Conservation (phyloP, 805 yeast genomes). For the Grigorovia transvaalensis region DNA sequence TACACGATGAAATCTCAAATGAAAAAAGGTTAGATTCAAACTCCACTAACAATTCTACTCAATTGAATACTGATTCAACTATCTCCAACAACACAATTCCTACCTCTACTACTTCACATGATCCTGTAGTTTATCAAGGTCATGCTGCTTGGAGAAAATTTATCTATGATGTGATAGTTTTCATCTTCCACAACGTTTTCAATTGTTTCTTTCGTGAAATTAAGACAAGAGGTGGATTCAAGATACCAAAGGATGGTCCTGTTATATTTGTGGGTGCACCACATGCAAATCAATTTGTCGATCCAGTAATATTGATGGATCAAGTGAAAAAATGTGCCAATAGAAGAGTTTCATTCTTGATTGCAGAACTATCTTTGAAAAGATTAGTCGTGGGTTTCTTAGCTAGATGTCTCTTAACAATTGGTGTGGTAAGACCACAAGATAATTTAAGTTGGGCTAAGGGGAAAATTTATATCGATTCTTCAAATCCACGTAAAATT, state of each 20-base stretch:
- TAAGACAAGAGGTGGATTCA: conserved; percentile 76
- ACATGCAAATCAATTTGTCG: conserved; percentile 86
- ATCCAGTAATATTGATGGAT: conserved; percentile 68
- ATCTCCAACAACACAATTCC: not conserved
- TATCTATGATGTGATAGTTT: conserved; percentile 42
- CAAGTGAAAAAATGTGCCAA: conserved; percentile 35
- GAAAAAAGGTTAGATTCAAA: no score
- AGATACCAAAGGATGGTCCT: conserved; percentile 63
- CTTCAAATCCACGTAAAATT: conserved; percentile 39
- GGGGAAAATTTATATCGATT: conserved; percentile 55
- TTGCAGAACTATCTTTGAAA: conserved; percentile 71
- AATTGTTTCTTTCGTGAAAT: conserved; percentile 81
- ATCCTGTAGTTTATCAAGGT: conserved; percentile 13
- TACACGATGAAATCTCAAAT: not conserved
- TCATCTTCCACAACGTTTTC: conserved; percentile 40
- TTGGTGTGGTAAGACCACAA: conserved; percentile 89
- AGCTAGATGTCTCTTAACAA: conserved; percentile 66
- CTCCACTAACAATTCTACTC: not conserved
- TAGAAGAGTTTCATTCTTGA: conserved; percentile 53
- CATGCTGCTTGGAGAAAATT: conserved; percentile 27
- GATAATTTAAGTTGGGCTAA: conserved; percentile 61
- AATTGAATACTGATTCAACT: not conserved
- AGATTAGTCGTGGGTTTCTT: conserved; percentile 61
- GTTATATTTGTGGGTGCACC: conserved; percentile 93
- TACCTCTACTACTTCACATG: not conserved